A percentile compares a stretch with the other conserved stretches of the same genome.
phyloP scores from a whole-genome alignment of 129 eudicot genomes.

The Pseudognaphalium luteoalbum region DNA sequence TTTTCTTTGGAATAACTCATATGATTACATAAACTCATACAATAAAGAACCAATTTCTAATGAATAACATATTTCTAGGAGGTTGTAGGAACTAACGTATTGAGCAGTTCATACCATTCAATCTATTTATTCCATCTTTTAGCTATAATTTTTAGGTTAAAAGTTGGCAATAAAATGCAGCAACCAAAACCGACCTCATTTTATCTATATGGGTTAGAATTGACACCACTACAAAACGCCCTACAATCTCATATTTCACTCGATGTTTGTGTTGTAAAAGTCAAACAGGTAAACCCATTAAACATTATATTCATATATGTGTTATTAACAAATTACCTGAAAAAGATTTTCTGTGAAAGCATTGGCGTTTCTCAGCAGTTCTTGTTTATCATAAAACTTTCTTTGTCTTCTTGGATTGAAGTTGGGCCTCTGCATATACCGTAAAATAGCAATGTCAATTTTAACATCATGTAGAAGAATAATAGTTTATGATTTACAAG shows the following conservation, averaged over 20 bases:
- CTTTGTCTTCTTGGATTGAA: slow-evolving; percentile 41
- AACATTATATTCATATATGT: not conserved
- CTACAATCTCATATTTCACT: not conserved
- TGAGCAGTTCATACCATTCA: too few species aligned
- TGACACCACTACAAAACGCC: slow-evolving; percentile 4
- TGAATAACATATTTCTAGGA: not conserved
- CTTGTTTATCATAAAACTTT: slow-evolving; percentile 46
- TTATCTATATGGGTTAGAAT: not conserved
- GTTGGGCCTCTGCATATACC: slow-evolving; percentile 56
- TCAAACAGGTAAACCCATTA: not conserved
- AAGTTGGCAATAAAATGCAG: not conserved
- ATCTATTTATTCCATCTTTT: not conserved
- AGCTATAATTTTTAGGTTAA: not conserved
- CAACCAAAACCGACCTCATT: slow-evolving; percentile 3
- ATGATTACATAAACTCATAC: not conserved
- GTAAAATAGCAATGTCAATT: slow-evolving; percentile 14
- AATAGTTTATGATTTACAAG: not conserved
- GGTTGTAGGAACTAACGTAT: too few species aligned
- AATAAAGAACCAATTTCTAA: not conserved
- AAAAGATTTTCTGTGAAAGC: slow-evolving; percentile 63
- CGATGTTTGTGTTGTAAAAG: not conserved
- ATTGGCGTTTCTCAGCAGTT: slow-evolving; percentile 57
- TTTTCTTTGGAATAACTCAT: not conserved
- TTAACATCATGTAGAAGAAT: not conserved
- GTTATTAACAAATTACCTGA: slow-evolving; percentile 40